Percentiles rank a stretch among this genome's conserved stretches.
These are phyloP conservation scores for Kuraishia floccosa DNA, from an alignment of 805 yeast genomes.

Conservation along the genomic window DNA sequence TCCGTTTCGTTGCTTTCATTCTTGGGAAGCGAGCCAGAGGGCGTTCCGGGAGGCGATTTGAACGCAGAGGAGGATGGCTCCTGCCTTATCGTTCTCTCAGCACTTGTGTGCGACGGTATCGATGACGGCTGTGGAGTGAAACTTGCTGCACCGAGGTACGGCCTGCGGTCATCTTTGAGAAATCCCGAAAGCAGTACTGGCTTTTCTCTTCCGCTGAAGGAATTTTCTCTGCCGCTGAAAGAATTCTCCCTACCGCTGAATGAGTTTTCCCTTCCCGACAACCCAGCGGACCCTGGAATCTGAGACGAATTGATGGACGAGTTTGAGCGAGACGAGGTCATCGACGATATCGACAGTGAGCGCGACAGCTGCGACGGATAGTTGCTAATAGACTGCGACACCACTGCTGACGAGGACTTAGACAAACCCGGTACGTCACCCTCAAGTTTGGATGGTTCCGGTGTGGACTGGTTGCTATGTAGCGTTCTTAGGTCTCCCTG, in stretches of 20 bases:
- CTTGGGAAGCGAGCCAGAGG: too few species aligned
- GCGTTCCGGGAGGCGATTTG: too few species aligned
- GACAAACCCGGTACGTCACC: not conserved
- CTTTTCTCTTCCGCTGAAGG: slow-evolving; percentile 4
- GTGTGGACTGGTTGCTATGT: not conserved
- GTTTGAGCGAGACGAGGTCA: slow-evolving; percentile 1
- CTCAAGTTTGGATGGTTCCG: not conserved
- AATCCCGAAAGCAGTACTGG: too few species aligned
- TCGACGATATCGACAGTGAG: slow-evolving; percentile 1
- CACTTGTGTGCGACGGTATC: too few species aligned
- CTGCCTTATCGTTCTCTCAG: too few species aligned
- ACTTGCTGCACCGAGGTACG: too few species aligned
- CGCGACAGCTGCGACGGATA: slow-evolving; percentile 1
- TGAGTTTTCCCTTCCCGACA: slow-evolving; percentile 1
- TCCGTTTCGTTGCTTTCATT: too few species aligned
- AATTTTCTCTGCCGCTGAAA: slow-evolving; percentile 4
- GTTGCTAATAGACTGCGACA: not conserved
- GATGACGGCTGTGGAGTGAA: too few species aligned
- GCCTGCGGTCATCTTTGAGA: too few species aligned
- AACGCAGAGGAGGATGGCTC: too few species aligned
- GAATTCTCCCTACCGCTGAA: slow-evolving; percentile 5
- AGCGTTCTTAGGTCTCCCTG: not conserved
- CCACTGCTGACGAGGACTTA: not conserved
- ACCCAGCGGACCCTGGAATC: not conserved
- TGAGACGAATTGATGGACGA: slow-evolving; percentile 2